Conservation (phyloP, 352 stramenopile species). For the Phytophthora aleatoria region DNA sequence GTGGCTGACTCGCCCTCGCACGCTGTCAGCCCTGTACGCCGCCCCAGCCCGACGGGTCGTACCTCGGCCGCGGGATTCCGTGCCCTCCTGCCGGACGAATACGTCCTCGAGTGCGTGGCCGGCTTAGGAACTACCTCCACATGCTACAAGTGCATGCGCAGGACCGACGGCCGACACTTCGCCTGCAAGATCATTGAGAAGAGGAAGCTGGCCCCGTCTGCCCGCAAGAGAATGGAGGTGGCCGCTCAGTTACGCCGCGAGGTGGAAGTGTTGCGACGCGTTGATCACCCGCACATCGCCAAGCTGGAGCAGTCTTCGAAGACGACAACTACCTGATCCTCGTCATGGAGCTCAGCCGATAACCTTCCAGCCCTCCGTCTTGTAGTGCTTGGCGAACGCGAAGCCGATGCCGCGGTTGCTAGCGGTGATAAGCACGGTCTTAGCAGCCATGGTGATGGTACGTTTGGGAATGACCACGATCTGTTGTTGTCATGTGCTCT, state of each 20-base stretch:
- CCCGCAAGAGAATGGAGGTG: constrained; percentile 57
- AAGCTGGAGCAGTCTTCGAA: constrained; percentile 69
- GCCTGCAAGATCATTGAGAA: constrained; percentile 89
- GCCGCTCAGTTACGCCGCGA: constrained; percentile 62
- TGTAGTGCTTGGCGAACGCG: constrained; percentile 37
- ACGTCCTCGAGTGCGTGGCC: constrained; percentile 64
- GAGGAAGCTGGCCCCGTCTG: constrained; percentile 50
- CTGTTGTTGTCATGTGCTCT: too few species aligned
- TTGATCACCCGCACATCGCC: constrained; percentile 75
- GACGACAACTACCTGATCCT: constrained; percentile 70
- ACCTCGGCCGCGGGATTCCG: constrained; percentile 36
- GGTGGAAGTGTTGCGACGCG: constrained; percentile 61
- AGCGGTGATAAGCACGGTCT: constrained; percentile 39
- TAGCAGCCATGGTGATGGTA: constrained; percentile 26
- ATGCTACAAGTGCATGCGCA: constrained; percentile 64
- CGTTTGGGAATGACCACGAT: too few species aligned
- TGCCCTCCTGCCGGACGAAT: constrained; percentile 44
- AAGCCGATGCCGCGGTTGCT: constrained; percentile 40
- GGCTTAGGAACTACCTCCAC: constrained; percentile 74
- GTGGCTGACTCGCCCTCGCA: constrained; percentile 43
- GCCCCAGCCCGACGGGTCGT: constrained; percentile 24
- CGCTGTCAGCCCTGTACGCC: constrained; percentile 9
- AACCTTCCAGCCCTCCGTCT: constrained; percentile 35
- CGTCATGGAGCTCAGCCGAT: constrained; percentile 52
- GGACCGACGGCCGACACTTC: constrained; percentile 50